Percentiles rank a stretch among this genome's conserved stretches.
Evolutionary conservation across 2,329 filamentous ascomycete species (phyloP).

Genomic region (Fusarium poae): DNA sequence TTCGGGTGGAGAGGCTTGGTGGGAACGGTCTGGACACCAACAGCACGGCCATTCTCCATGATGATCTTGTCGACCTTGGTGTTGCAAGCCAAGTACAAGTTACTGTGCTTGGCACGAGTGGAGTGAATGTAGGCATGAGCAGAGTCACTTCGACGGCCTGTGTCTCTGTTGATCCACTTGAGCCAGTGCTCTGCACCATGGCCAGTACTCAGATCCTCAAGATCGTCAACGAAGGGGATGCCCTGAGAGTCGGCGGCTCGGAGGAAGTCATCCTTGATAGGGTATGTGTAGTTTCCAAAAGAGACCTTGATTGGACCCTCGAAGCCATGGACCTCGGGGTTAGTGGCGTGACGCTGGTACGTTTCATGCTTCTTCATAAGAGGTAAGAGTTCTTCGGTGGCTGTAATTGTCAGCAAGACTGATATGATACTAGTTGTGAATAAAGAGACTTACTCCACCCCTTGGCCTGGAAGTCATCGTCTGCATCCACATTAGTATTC

Average conservation of each 20-base stretch:
- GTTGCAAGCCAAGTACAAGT: constrained; percentile 79
- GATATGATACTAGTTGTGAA: too few relatives aligned
- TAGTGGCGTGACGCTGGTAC: constrained; percentile 75
- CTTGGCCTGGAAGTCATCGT: constrained; percentile 81
- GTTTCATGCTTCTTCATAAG: constrained; percentile 87
- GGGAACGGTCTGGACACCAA: constrained; percentile 76
- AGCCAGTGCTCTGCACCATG: constrained; percentile 85
- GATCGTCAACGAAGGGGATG: constrained; percentile 79
- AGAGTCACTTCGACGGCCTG: constrained; percentile 75
- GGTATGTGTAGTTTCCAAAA: constrained; percentile 84
- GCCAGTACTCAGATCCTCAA: constrained; percentile 77
- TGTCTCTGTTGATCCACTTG: constrained; percentile 82
- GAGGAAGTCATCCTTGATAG: constrained; percentile 85
- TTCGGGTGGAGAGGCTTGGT: constrained; percentile 75
- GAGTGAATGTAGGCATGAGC: constrained; percentile 84
- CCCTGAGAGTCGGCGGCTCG: constrained; percentile 79
- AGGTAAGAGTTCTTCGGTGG: constrained; percentile 77
- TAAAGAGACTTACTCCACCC: constrained; percentile 70
- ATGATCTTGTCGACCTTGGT: constrained; percentile 84
- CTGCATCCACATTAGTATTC: background rate
- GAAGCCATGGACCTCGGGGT: constrained; percentile 78
- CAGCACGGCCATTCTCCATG: constrained; percentile 77
- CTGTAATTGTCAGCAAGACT: background rate
- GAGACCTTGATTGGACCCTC: constrained; percentile 87
- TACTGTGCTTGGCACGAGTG: constrained; percentile 76